Evolutionary conservation across 768 basidiomycete species (phyloP).

Genomic region (Tubosaeta sp.): DNA sequence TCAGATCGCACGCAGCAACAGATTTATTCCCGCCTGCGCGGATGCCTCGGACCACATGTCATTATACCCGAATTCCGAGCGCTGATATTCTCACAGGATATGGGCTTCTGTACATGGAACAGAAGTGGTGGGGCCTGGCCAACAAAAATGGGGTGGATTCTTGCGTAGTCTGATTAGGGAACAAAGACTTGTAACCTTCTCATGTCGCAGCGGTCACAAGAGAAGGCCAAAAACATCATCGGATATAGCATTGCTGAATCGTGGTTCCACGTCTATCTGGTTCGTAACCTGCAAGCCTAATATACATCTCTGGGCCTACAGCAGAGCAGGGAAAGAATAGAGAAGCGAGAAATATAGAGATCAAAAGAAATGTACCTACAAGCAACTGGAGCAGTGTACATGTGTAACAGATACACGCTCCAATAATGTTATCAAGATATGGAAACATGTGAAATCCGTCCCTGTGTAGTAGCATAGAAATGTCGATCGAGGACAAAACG

Average conservation of each 20-base stretch:
- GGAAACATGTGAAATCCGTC: slow-evolving; percentile 16
- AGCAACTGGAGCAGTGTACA: slow-evolving; percentile 10
- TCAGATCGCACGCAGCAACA: neutral
- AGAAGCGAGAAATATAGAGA: neutral
- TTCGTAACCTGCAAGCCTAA: slow-evolving; percentile 1
- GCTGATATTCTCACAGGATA: neutral
- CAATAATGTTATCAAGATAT: slow-evolving; percentile 25
- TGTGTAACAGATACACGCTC: slow-evolving; percentile 6
- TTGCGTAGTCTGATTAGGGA: neutral
- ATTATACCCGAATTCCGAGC: neutral
- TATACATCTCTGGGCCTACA: slow-evolving; percentile 9
- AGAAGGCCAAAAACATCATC: neutral
- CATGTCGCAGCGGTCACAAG: neutral
- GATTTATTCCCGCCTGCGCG: neutral
- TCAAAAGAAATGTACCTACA: slow-evolving; percentile 14
- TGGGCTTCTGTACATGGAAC: neutral
- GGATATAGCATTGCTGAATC: neutral
- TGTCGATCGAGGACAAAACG: slow-evolving; percentile 9
- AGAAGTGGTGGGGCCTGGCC: neutral
- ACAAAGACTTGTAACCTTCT: neutral
- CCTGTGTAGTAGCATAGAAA: slow-evolving; percentile 12
- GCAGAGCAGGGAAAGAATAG: neutral
- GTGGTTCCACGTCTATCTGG: slow-evolving; percentile 8
- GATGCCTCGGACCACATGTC: neutral
- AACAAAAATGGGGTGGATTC: neutral